Conservation (phyloP, 495 filamentous ascomycete genomes). For the Usnea hakonensis region DNA sequence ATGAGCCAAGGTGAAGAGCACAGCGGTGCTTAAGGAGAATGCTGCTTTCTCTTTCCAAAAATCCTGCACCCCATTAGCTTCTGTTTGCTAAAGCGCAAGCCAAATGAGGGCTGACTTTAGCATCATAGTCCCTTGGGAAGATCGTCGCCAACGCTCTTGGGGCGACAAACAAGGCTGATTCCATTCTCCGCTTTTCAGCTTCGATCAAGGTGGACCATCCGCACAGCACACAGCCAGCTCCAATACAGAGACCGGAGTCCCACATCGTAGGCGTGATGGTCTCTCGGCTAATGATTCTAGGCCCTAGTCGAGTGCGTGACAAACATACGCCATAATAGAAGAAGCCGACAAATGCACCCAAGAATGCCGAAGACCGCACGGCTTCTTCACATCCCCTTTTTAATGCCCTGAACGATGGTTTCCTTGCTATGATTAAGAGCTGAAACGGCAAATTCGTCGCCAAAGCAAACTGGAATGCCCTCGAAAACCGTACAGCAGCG, state of each 20-base stretch:
- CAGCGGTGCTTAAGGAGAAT: conserved; percentile 67
- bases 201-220: conserved; percentile 83
- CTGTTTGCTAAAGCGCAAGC: not conserved
- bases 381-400: conserved; percentile 51
- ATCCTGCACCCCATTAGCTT: conserved; percentile 36
- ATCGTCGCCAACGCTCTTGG: conserved; percentile 73
- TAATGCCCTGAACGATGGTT: conserved; percentile 38
- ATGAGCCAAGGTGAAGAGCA: conserved; percentile 63
- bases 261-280: conserved; percentile 49
- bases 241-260: conserved; percentile 67
- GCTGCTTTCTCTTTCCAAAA: conserved; percentile 67
- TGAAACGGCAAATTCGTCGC: conserved; percentile 77
- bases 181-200: conserved; percentile 57
- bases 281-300: conserved; percentile 51
- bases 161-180: conserved; percentile 78
- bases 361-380: conserved; percentile 68
- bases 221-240: conserved; percentile 66
- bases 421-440: conserved; percentile 53
- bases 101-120: conserved; percentile 38
- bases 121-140: conserved; percentile 65
- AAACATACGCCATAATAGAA: conserved; percentile 91
- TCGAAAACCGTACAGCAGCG: conserved; percentile 59
- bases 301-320: conserved; percentile 70
- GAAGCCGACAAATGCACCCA: conserved; percentile 70
- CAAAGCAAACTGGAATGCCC: conserved; percentile 68